Conservation (phyloP, 176 grass and related monocot species). For the Zoysia pacifica region DNA sequence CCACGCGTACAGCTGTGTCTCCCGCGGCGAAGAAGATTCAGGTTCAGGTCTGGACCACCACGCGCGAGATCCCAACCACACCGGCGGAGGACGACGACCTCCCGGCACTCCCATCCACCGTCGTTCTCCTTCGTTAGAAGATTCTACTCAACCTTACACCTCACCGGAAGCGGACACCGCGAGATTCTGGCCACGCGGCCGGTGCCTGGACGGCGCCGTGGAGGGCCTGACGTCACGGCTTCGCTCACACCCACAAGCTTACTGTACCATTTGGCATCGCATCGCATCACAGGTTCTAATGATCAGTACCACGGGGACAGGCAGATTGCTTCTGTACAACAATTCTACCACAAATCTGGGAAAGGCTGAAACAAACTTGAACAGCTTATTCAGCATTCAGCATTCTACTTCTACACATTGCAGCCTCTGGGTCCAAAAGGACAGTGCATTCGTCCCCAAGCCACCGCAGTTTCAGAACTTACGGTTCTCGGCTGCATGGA, state of each 20-base stretch:
- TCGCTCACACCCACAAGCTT: not conserved
- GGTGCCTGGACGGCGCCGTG: not conserved
- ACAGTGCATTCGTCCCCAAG: not conserved
- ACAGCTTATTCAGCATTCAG: conserved; percentile 2
- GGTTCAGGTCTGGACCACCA: not conserved
- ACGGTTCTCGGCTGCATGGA: conserved; percentile 10
- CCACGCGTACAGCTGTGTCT: not conserved
- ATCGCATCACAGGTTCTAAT: conserved; percentile 33
- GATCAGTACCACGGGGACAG: not conserved
- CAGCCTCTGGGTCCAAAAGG: conserved; percentile 20
- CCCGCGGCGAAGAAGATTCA: conserved; percentile 24
- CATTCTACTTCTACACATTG: conserved; percentile 26
- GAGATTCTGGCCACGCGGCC: conserved; percentile 24
- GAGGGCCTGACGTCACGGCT: conserved; percentile 35
- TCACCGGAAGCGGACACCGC: conserved; percentile 2
- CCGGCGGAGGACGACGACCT: not conserved
- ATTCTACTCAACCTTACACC: conserved; percentile 31
- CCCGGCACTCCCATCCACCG: not conserved
- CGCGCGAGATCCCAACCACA: conserved; percentile 13
- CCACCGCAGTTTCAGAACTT: conserved; percentile 5
- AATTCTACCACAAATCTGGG: conserved; percentile 23
- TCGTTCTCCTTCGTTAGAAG: not conserved
- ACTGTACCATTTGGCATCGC: not conserved
- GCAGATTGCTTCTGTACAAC: not conserved
- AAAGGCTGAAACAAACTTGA: conserved; percentile 39